Conservation (phyloP, 2,329 filamentous ascomycete genomes). For the Sporothrix brunneoviolacea region DNA sequence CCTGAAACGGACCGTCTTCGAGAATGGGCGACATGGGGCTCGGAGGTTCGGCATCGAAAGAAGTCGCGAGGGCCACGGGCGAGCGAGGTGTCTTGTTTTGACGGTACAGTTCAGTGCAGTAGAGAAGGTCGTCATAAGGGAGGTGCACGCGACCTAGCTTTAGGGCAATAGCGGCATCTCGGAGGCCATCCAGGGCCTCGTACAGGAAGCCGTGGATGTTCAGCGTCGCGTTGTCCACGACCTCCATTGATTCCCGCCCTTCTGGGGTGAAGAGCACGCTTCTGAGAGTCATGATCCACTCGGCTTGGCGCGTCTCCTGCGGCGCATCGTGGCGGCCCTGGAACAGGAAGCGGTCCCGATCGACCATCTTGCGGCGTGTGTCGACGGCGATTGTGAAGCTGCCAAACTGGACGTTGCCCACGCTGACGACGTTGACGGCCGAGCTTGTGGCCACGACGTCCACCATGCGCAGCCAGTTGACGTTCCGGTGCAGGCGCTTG, state of each 20-base stretch:
- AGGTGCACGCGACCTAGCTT: slow-evolving; percentile 88
- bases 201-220: slow-evolving; percentile 91
- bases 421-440: slow-evolving; percentile 67
- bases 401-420: slow-evolving; percentile 79
- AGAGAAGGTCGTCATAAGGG: slow-evolving; percentile 77
- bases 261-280: slow-evolving; percentile 86
- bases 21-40: slow-evolving; percentile 5
- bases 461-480: slow-evolving; percentile 83
- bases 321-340: slow-evolving; percentile 58
- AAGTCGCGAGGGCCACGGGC: slow-evolving; percentile 21
- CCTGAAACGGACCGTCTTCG: background rate
- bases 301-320: slow-evolving; percentile 64
- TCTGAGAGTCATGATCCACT: slow-evolving; percentile 84
- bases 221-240: slow-evolving; percentile 79
- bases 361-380: slow-evolving; percentile 84
- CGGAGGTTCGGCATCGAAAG: slow-evolving; percentile 21
- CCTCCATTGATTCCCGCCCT: slow-evolving; percentile 74
- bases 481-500: slow-evolving; percentile 77
- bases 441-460: slow-evolving; percentile 82
- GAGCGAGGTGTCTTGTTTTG: slow-evolving; percentile 34
- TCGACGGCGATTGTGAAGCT: slow-evolving; percentile 82
- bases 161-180: slow-evolving; percentile 81
- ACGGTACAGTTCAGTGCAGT: slow-evolving; percentile 53
- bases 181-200: slow-evolving; percentile 75
- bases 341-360: slow-evolving; percentile 82